phyloP scores from a whole-genome alignment of 2,329 filamentous ascomycete genomes.

The Venturia aucupariae region DNA sequence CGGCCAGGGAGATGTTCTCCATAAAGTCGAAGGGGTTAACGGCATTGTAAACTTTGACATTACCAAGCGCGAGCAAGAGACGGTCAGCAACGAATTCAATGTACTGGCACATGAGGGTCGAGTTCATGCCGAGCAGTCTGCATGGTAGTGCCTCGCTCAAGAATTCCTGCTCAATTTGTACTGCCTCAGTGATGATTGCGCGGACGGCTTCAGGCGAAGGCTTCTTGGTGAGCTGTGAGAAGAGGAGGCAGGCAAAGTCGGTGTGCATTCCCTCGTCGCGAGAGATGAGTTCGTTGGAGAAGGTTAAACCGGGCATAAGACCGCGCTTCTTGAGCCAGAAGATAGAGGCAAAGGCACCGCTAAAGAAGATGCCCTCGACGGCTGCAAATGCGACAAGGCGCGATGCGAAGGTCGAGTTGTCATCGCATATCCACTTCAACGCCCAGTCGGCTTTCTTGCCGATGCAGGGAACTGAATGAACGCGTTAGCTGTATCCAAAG shows the following conservation, averaged over 20 bases:
- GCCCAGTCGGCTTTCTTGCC: slow-evolving; percentile 99
- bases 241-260: slow-evolving; percentile 94
- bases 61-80: slow-evolving; percentile 84
- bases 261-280: slow-evolving; percentile 99
- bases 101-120: slow-evolving; percentile 97
- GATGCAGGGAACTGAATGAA: slow-evolving; percentile 72
- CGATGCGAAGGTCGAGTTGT: slow-evolving; percentile 88
- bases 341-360: slow-evolving; percentile 94
- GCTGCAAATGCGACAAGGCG: slow-evolving; percentile 94
- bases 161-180: slow-evolving; percentile 95
- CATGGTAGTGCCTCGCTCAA: slow-evolving; percentile 89
- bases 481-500: slow-evolving; percentile 23
- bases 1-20: slow-evolving; percentile 98
- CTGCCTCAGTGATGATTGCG: slow-evolving; percentile 88
- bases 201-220: slow-evolving; percentile 72
- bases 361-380: slow-evolving; percentile 99
- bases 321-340: slow-evolving; percentile 99
- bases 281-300: slow-evolving; percentile 99
- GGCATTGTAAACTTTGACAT: slow-evolving; percentile 85
- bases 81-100: slow-evolving; percentile 99
- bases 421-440: slow-evolving; percentile 86
- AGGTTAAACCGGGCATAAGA: slow-evolving; percentile 95
- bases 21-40: slow-evolving; percentile 99
- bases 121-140: slow-evolving; percentile 94
- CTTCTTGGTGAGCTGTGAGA: slow-evolving; percentile 93